A percentile compares a stretch with the other conserved stretches of the same genome.
These are phyloP conservation scores for Aspergillus thermomutatus DNA, from an alignment of 2,329 filamentous ascomycete species.

Conservation along the genomic window DNA sequence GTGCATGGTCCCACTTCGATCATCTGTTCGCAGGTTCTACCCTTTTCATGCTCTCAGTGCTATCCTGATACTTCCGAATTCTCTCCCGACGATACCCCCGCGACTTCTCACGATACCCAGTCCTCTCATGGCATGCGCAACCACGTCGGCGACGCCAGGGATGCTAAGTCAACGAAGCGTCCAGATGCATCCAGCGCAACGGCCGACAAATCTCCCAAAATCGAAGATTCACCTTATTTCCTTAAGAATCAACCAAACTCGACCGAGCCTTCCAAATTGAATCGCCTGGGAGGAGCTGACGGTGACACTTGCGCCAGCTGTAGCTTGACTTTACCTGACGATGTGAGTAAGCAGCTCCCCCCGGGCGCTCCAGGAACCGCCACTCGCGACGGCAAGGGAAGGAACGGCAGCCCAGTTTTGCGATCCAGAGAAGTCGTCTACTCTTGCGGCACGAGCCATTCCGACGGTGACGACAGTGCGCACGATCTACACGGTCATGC, in stretches of 20 bases:
- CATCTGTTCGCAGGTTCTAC: conserved; percentile 58
- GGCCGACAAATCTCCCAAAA: conserved; percentile 28
- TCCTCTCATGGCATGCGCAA: conserved; percentile 24
- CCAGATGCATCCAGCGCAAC: conserved; percentile 11
- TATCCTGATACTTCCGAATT: conserved; percentile 37
- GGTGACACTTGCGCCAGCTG: conserved; percentile 57
- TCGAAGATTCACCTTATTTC: conserved; percentile 53
- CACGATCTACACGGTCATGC: conserved; percentile 34
- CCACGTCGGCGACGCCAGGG: conserved; percentile 13
- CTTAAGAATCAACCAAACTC: conserved; percentile 35
- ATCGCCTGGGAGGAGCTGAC: conserved; percentile 42
- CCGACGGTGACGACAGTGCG: conserved; percentile 34
- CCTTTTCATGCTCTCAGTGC: conserved; percentile 53
- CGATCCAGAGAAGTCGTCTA: conserved; percentile 53
- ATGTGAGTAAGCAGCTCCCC: conserved; percentile 52
- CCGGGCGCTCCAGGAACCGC: conserved; percentile 52
- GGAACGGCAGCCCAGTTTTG: conserved; percentile 53
- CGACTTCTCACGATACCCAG: conserved; percentile 28
- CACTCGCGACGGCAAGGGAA: conserved; percentile 46
- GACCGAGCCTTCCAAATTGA: conserved; percentile 45
- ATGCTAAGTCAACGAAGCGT: conserved; percentile 12
- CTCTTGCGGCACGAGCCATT: conserved; percentile 45
- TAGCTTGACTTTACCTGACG: conserved; percentile 53
- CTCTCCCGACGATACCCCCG: conserved; percentile 42
- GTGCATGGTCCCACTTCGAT: conserved; percentile 61